A percentile compares a stretch with the other conserved stretches of the same genome.
Conservation (phyloP, 1,139 yeast species). For the Hansenula sp. region DNA sequence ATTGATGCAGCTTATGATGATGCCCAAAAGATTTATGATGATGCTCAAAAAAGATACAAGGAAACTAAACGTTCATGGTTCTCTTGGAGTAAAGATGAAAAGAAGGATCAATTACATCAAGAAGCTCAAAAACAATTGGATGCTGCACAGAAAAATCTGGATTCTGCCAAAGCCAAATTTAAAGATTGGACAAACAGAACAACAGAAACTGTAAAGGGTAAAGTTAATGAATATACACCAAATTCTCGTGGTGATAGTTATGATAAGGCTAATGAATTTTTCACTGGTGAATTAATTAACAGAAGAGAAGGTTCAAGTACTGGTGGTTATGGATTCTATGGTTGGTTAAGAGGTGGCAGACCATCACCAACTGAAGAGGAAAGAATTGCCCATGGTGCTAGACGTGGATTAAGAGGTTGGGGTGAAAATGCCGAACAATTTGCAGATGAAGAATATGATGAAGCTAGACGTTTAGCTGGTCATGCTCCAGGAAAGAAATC, state of each 20-base stretch:
- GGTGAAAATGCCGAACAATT: slow-evolving; percentile 38
- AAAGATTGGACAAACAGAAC: slow-evolving; percentile 23
- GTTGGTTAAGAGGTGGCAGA: slow-evolving; percentile 24
- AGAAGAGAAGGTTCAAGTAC: background rate
- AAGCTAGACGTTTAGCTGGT: slow-evolving; percentile 15
- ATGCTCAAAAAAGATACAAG: slow-evolving; percentile 23
- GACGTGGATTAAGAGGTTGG: slow-evolving; percentile 37
- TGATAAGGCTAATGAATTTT: slow-evolving; percentile 8
- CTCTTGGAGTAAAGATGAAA: slow-evolving; percentile 19
- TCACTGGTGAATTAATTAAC: slow-evolving; percentile 2
- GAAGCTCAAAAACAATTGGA: slow-evolving; percentile 25
- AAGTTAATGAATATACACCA: background rate
- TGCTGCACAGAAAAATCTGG: slow-evolving; percentile 22
- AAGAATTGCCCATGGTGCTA: slow-evolving; percentile 26
- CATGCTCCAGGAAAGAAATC: slow-evolving; percentile 4
- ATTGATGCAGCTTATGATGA: slow-evolving; percentile 19
- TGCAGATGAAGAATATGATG: slow-evolving; percentile 34
- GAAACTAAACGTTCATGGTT: slow-evolving; percentile 25
- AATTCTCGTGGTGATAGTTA: background rate
- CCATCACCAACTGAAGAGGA: slow-evolving; percentile 11
- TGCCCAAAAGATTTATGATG: slow-evolving; percentile 20
- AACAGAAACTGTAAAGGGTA: slow-evolving; percentile 12
- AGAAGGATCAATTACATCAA: slow-evolving; percentile 21
- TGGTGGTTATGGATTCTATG: slow-evolving; percentile 14
- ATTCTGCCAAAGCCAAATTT: slow-evolving; percentile 20